Base-by-base conservation (phyloP, 257 asterid genomes). In the Mitragyna speciosa region DNA sequence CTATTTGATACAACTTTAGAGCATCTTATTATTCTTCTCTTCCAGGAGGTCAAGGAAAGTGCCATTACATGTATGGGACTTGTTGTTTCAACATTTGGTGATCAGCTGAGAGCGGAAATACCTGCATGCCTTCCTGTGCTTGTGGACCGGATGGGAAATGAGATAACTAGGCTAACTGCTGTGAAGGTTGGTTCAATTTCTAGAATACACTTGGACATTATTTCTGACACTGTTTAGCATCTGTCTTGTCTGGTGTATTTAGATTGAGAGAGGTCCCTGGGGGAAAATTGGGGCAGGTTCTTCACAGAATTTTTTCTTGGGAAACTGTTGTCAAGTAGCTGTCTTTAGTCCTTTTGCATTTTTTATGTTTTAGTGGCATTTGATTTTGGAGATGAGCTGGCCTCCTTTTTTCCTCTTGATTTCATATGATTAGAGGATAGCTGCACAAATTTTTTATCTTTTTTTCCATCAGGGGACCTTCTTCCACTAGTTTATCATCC, bases 61-160 rank as follows among this genome's bases (percentile, higher is more conserved):
- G 98, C 99, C 72, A 94, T 96, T 84, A 90, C 96, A 86, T 96
- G 99, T 90, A 94, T 96, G 97, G 99, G 99, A 77, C 97, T 92
- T 78, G 97, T 88, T 79, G 96, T 94, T 80, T 96, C 97, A 65
- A 92, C 96, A 51, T 96, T 96, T 84, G 99, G 99, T 67, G 99
- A 96, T 91, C 93, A 92, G 78, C 97, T 96, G 80, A 87, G 79
- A 68, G 80, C 87, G 41, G 97, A 94, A 74, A 82, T 96, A 83
- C 90, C 94, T 54, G 82, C 93, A 77, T 94, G 99, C 85, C 98
- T 96, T 86, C 99, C 99, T 68, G 99, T 96, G 79, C 95, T 96
- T 72, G 99, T 96, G 75, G 99, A 96, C 81, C 89, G 99, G 78
- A 96, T 96, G 99, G 99, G 98, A 76, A 96, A 94, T 88, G 98